phyloP scores from a whole-genome alignment of 78 protist species.

The Dictyostelium discoideum region DNA sequence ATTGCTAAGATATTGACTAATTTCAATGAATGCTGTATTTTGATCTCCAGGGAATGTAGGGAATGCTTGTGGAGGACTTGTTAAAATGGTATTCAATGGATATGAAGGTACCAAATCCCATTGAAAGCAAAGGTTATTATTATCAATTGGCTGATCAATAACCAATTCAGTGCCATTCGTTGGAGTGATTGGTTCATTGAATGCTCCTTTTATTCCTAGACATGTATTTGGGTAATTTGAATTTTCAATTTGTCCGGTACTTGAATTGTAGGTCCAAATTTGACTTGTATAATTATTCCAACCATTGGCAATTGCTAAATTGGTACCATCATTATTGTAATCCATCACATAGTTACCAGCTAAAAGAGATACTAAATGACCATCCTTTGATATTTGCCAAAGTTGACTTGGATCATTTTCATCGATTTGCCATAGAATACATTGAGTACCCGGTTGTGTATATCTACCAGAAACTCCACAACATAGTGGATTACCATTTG shows the following conservation, averaged over 20 bases:
- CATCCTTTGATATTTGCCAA: background rate
- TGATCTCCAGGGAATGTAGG: background rate
- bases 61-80: background rate
- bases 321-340: background rate
- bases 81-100: slow-evolving; percentile 8
- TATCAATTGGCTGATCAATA: background rate
- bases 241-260: background rate
- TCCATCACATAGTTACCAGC: background rate
- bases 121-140: background rate
- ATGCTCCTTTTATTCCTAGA: slow-evolving; percentile 1
- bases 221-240: background rate
- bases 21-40: background rate
- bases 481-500: background rate
- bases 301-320: background rate
- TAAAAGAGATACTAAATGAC: background rate
- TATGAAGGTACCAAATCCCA: background rate
- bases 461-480: background rate
- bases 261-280: background rate
- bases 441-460: background rate
- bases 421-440: background rate
- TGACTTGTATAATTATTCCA: background rate
- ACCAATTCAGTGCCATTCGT: background rate
- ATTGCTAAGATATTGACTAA: background rate
- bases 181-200: background rate
- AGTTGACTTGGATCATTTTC: background rate